Evolutionary conservation across 805 yeast species (phyloP).

Genomic region (Metahyphopichia silvanorum): DNA sequence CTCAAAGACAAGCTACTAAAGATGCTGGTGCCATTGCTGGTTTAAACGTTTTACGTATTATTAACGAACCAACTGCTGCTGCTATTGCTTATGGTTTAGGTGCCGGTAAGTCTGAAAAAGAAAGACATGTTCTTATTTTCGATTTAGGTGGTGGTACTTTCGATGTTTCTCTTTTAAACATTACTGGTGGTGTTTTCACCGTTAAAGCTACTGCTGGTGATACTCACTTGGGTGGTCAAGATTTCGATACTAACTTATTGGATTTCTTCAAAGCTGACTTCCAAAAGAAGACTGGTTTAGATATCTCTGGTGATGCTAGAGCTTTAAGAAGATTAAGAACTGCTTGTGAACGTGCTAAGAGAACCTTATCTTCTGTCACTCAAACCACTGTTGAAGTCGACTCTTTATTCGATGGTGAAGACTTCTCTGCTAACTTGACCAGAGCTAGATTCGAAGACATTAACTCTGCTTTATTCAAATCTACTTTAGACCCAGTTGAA

Average conservation of each 20-base stretch:
- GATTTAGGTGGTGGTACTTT: constrained; percentile 98
- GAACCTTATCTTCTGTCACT: constrained; percentile 48
- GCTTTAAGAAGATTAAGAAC: constrained; percentile 52
- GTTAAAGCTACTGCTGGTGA: constrained; percentile 83
- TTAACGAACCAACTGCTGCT: constrained; percentile 77
- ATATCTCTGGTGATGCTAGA: constrained; percentile 46
- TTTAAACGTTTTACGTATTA: constrained; percentile 47
- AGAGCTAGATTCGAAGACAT: constrained; percentile 52
- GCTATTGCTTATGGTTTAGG: constrained; percentile 97
- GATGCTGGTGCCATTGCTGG: constrained; percentile 53
- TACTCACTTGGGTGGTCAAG: constrained; percentile 53
- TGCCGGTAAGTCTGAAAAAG: constrained; percentile 55
- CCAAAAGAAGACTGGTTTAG: constrained; percentile 46
- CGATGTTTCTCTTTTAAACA: constrained; percentile 89
- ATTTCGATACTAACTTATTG: constrained; percentile 49
- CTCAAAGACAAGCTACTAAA: constrained; percentile 51
- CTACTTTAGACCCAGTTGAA: constrained; percentile 49
- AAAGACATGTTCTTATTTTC: constrained; percentile 77
- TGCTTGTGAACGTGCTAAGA: constrained; percentile 52
- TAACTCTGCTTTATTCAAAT: constrained; percentile 48
- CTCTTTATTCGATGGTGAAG: constrained; percentile 49
- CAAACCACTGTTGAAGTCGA: constrained; percentile 50
- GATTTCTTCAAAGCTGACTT: constrained; percentile 45
- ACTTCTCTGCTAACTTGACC: constrained; percentile 47
- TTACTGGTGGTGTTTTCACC: constrained; percentile 95